phyloP scores from a whole-genome alignment of 805 yeast species.

The Saccharomycopsis schoenii region DNA sequence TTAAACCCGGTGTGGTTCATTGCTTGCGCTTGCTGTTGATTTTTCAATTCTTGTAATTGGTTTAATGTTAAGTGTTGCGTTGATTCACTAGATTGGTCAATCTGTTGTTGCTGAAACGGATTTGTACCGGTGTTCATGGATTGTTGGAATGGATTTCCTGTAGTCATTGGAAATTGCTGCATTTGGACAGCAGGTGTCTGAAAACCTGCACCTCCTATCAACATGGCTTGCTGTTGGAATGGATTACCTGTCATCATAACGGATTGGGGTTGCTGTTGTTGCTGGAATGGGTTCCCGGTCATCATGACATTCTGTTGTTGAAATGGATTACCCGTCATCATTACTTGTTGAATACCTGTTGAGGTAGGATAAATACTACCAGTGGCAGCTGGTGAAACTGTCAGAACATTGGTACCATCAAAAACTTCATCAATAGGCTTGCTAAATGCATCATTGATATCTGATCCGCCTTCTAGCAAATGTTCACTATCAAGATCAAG shows the following conservation, averaged over 20 bases:
- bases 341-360: constrained; percentile 4
- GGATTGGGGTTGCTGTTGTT: constrained; percentile 7
- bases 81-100: background rate
- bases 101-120: constrained; percentile 4
- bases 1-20: background rate
- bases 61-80: constrained; percentile 19
- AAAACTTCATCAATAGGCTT: constrained; percentile 15
- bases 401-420: constrained; percentile 8
- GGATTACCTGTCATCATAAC: constrained; percentile 5
- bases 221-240: constrained; percentile 5
- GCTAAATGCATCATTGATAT: constrained; percentile 8
- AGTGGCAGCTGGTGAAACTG: background rate
- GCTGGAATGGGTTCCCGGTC: constrained; percentile 2
- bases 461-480: constrained; percentile 13
- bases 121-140: background rate
- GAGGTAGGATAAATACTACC: background rate
- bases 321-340: constrained; percentile 1
- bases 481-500: constrained; percentile 9
- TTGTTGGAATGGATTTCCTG: constrained; percentile 15
- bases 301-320: constrained; percentile 13
- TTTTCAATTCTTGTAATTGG: constrained; percentile 8
- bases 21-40: constrained; percentile 9
- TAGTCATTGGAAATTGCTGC: constrained; percentile 3
- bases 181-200: background rate
- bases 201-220: constrained; percentile 1